Evolutionary conservation across 2,329 filamentous ascomycete species (phyloP), one percentile per base, ranked within the genome.

Genomic region (Camptophora hylomeconis): DNA sequence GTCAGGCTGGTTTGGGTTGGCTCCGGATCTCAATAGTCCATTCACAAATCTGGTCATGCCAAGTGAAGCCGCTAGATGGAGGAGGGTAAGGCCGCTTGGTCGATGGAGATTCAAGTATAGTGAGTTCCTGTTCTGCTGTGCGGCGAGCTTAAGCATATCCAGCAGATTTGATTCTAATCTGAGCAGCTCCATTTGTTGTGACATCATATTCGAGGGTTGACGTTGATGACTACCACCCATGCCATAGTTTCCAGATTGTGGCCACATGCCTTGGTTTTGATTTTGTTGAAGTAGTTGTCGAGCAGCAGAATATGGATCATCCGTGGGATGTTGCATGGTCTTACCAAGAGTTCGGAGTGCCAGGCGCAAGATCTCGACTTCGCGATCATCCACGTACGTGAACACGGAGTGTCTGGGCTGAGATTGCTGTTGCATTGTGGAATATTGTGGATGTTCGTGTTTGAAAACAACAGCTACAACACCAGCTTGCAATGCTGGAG

Each of bases 41-140:
- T 79, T 79, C 27, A 80, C 80, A 39, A 92, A 77, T 25, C 79
- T 70, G 38, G 75, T 69, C 41, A 83, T 68, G 5, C 81, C 81
- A 8, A 86, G 58, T 6, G 78, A 78, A 42, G 75, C 80, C 2
- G 80, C 80, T 37, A 86, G 61, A 45, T 89, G 81, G 37, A 92
- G 66, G 66, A 92, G 76, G 2, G 79, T 83, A 47, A 87, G 80
- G 1, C 81, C 81, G 8, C 72, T 80, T 2, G 68, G 56, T 42
- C 60, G 57, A 33, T 66, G 67, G 28, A 77, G 58, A 46, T 89
- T 80, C 37, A 80, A 70, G 9, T 78, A 4, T 3, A 23, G 16
- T 12, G 28, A 17, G 7, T 16, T 14, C n/a, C 28, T 23, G 11
- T 15, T 20, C 22, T 36, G 31, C 8, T 32, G 61, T 48, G 87